phyloP scores from a whole-genome alignment of 768 basidiomycete species.

The Mycena crocata region DNA sequence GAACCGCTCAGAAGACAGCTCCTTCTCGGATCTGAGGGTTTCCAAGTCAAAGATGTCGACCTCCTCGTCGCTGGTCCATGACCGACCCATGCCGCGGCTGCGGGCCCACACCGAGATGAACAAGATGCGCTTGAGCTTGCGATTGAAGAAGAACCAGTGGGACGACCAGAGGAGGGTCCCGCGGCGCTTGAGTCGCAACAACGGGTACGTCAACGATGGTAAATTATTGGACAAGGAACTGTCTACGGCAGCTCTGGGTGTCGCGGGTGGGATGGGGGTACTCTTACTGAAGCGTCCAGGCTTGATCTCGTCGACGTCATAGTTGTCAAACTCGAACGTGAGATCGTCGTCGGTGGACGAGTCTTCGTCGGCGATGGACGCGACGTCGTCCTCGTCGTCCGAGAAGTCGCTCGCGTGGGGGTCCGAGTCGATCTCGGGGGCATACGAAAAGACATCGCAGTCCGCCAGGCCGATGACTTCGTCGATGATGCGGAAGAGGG shows the following conservation, averaged over 20 bases:
- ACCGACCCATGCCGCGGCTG: slow-evolving; percentile 67
- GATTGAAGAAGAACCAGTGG: slow-evolving; percentile 97
- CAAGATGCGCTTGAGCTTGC: slow-evolving; percentile 90
- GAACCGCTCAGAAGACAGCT: slow-evolving; percentile 69
- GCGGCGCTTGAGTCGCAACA: slow-evolving; percentile 66
- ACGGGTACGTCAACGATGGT: slow-evolving; percentile 49
- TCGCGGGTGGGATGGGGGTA: slow-evolving; percentile 52
- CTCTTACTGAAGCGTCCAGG: slow-evolving; percentile 51
- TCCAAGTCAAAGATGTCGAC: slow-evolving; percentile 36
- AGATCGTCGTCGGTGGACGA: slow-evolving; percentile 78
- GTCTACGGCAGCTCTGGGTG: slow-evolving; percentile 54
- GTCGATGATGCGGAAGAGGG: slow-evolving; percentile 88
- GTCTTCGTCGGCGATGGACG: slow-evolving; percentile 73
- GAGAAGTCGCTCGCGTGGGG: slow-evolving; percentile 89
- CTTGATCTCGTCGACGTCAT: slow-evolving; percentile 74
- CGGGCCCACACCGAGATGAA: slow-evolving; percentile 95
- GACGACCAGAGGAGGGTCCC: slow-evolving; percentile 95
- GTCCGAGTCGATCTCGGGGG: slow-evolving; percentile 93
- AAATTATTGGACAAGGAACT: slow-evolving; percentile 52
- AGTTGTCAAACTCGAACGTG: slow-evolving; percentile 84
- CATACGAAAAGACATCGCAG: slow-evolving; percentile 96
- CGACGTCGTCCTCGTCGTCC: slow-evolving; percentile 82
- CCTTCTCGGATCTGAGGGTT: slow-evolving; percentile 51
- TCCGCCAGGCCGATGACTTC: slow-evolving; percentile 91
- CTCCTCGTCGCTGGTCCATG: slow-evolving; percentile 62